Conservation (phyloP, 2,329 filamentous ascomycete species). For the Aspergillus brunneoviolaceus region DNA sequence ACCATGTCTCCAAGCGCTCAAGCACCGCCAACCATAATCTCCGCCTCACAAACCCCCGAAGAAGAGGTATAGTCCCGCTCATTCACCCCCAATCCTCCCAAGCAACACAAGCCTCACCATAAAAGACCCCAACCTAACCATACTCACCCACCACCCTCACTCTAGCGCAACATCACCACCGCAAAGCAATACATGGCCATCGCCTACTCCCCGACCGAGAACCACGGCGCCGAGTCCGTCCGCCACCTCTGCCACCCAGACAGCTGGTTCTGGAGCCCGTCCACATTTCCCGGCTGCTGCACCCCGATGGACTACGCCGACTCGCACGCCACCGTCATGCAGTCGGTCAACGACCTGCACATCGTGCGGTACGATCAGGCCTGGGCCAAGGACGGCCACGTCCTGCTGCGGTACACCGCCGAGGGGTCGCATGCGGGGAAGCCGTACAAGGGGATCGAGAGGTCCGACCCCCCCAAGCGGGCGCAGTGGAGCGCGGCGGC, state of each 20-base stretch:
- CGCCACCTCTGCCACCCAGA: conserved; percentile 34
- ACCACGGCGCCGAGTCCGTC: conserved; percentile 35
- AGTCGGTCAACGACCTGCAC: conserved; percentile 33
- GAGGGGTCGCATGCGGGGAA: conserved; percentile 38
- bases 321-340: conserved; percentile 39
- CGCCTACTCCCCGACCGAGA: conserved; percentile 37
- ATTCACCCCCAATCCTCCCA: neutral
- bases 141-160: neutral
- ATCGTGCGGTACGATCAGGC: conserved; percentile 38
- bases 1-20: conserved; percentile 1
- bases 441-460: conserved; percentile 37
- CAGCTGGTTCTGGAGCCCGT: conserved; percentile 36
- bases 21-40: conserved; percentile 7
- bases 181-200: conserved; percentile 41
- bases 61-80: conserved; percentile 2
- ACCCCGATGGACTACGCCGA: conserved; percentile 41
- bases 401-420: conserved; percentile 39
- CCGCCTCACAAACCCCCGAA: conserved; percentile 4
- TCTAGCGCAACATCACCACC: conserved; percentile 30
- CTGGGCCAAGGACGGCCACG: conserved; percentile 37
- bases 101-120: no score
- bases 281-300: conserved; percentile 39
- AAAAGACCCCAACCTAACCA: neutral
- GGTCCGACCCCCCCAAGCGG: conserved; percentile 27
- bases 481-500: conserved; percentile 40